phyloP scores from a whole-genome alignment of 2,329 filamentous ascomycete species.

The Ophiostoma piceae region DNA sequence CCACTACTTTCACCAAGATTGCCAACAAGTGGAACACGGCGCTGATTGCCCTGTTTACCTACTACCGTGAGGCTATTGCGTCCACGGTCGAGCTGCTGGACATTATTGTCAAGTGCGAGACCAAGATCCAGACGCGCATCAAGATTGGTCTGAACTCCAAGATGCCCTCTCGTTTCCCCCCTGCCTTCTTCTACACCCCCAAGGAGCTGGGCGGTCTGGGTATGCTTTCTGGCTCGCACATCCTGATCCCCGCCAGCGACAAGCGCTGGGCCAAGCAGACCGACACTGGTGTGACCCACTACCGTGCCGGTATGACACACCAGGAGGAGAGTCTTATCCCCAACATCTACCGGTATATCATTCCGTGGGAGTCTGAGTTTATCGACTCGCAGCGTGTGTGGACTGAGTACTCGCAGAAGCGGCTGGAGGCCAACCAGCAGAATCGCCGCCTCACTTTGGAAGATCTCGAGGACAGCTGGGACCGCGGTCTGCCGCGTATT shows the following conservation, averaged over 20 bases:
- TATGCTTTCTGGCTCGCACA: conserved; percentile 98
- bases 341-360: conserved; percentile 99
- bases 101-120: conserved; percentile 98
- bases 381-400: conserved; percentile 98
- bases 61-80: conserved; percentile 95
- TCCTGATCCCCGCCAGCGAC: conserved; percentile 92
- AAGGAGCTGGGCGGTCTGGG: conserved; percentile 95
- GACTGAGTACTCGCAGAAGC: conserved; percentile 99
- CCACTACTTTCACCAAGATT: conserved; percentile 98
- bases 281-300: conserved; percentile 93
- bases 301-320: conserved; percentile 94
- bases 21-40: conserved; percentile 99
- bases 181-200: conserved; percentile 96
- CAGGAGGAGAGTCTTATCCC: conserved; percentile 97
- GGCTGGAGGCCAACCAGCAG: conserved; percentile 92
- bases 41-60: conserved; percentile 93
- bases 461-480: conserved; percentile 97
- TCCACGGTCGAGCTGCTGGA: conserved; percentile 91
- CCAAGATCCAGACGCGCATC: conserved; percentile 97
- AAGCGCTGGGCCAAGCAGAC: conserved; percentile 99
- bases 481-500: conserved; percentile 92
- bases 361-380: conserved; percentile 98
- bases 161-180: conserved; percentile 98
- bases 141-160: conserved; percentile 99
- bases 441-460: conserved; percentile 91